Conservation (phyloP, 345 rosid species). For the Garcia nutans region DNA sequence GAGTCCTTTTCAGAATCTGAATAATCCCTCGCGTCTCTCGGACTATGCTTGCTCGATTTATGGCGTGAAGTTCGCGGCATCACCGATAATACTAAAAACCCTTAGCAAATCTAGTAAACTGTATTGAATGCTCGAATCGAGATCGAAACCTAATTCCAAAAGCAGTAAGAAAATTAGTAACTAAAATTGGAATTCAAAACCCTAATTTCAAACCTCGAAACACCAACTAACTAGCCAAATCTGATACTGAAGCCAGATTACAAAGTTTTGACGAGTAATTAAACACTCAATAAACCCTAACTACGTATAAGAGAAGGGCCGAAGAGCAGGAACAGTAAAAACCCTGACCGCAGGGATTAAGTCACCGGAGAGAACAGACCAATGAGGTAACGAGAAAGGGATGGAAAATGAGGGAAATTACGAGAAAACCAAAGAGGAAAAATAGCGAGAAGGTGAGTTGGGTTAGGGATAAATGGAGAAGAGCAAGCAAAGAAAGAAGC, state of each 20-base stretch:
- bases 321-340: not conserved
- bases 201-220: constrained; percentile 18
- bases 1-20: constrained; percentile 87
- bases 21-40: constrained; percentile 69
- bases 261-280: not conserved
- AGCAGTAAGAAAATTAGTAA: not conserved
- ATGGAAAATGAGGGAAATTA: constrained; percentile 18
- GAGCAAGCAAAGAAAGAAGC: not conserved
- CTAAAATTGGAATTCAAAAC: constrained; percentile 14
- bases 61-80: constrained; percentile 95
- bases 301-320: not conserved
- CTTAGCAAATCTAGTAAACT: constrained; percentile 4
- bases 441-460: not conserved
- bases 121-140: not conserved
- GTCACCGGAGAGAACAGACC: constrained; percentile 15
- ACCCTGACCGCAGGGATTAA: constrained; percentile 16
- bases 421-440: constrained; percentile 17
- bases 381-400: constrained; percentile 14
- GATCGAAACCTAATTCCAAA: constrained; percentile 15
- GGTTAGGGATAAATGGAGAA: constrained; percentile 29
- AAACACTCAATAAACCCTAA: not conserved
- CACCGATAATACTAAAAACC: constrained; percentile 18
- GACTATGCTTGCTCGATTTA: constrained; percentile 86
- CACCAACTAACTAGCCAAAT: not conserved
- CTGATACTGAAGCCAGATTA: constrained; percentile 6